These are phyloP conservation scores for Haematococcus lacustris DNA, from an alignment of 139 green algal species.

Conservation along the genomic window DNA sequence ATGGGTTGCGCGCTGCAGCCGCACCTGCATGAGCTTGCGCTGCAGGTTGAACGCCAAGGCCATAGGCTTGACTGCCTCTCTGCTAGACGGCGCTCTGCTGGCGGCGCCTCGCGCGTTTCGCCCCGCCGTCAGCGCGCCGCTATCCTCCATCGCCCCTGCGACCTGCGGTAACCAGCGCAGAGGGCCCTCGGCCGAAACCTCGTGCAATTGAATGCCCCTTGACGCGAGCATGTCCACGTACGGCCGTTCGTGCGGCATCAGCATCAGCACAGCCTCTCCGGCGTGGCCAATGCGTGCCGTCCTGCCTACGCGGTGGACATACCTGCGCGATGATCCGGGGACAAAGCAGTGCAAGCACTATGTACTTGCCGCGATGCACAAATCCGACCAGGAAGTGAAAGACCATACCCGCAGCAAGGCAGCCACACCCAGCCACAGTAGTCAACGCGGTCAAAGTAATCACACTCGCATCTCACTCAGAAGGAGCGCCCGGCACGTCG, in stretches of 20 bases:
- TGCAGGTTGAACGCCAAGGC: slow-evolving; percentile 18
- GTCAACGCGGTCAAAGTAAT: no score
- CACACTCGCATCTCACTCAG: slow-evolving; percentile 64
- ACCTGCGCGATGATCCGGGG: no score
- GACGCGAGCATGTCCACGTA: slow-evolving; percentile 68
- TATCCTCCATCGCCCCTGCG: not conserved
- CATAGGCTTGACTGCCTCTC: not conserved
- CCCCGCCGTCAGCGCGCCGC: not conserved
- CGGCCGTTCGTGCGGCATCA: slow-evolving; percentile 74
- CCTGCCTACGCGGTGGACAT: slow-evolving; percentile 82
- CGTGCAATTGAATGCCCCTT: slow-evolving; percentile 34
- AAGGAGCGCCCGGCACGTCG: slow-evolving; percentile 75
- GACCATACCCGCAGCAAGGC: no score
- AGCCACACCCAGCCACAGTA: no score
- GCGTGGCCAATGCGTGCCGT: slow-evolving; percentile 75
- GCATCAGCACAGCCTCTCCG: slow-evolving; percentile 79
- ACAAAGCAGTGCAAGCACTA: no score
- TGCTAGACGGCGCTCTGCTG: not conserved
- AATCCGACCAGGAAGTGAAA: no score
- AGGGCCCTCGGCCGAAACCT: not conserved
- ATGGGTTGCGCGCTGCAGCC: no score
- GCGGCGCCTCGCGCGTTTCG: not conserved
- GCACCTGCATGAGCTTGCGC: slow-evolving; percentile 5
- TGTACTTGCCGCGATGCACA: no score
- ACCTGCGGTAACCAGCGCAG: slow-evolving; percentile 7